phyloP scores from a whole-genome alignment of 2,329 filamentous ascomycete genomes.

The Fusarium phyllophilum region DNA sequence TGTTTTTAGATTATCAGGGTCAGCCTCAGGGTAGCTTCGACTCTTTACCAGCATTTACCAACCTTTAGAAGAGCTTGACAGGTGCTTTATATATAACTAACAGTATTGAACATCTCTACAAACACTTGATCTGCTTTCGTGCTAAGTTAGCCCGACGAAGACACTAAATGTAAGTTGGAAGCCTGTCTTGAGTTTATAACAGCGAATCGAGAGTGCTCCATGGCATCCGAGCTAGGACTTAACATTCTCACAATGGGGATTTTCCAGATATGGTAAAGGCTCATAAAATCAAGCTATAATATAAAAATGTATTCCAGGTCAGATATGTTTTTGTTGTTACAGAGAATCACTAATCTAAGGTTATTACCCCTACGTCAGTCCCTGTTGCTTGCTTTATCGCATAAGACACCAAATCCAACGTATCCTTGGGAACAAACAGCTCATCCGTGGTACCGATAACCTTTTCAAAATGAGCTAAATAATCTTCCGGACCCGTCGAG shows the following conservation, averaged over 20 bases:
- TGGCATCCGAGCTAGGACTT: accelerated
- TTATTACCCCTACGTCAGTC: background rate
- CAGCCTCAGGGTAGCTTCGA: background rate
- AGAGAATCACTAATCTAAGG: background rate
- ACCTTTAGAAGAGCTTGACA: accelerated
- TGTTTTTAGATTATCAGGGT: background rate
- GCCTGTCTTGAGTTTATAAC: background rate
- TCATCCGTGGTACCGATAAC: background rate
- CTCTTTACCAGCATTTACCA: background rate
- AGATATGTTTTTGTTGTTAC: accelerated
- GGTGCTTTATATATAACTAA: accelerated
- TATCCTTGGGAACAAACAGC: background rate
- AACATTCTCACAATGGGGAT: no score
- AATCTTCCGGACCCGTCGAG: background rate
- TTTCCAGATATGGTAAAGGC: background rate
- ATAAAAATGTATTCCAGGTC: accelerated
- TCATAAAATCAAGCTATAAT: accelerated
- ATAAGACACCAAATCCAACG: background rate
- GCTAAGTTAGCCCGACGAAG: accelerated
- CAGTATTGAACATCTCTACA: no score
- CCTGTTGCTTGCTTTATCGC: background rate
- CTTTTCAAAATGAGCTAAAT: background rate
- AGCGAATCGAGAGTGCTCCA: accelerated
- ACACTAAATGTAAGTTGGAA: background rate
- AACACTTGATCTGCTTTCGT: accelerated